Conservation (phyloP, 257 asterid genomes). For the Nicotiana tomentosiformis region DNA sequence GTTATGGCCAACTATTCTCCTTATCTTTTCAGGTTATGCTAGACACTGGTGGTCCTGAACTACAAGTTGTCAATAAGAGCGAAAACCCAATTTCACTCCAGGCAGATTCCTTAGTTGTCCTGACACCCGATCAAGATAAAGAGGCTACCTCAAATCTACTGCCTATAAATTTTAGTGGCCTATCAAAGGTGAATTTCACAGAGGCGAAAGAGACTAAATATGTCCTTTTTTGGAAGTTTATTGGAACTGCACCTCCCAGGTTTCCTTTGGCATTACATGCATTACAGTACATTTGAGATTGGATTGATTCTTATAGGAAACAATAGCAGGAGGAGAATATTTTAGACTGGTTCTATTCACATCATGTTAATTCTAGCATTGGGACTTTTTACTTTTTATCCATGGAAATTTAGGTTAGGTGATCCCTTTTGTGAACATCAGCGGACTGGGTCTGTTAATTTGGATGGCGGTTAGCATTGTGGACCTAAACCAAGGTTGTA, state of each 20-base stretch:
- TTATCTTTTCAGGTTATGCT: conserved; percentile 67
- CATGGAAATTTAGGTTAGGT: not conserved
- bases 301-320: not conserved
- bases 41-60: conserved; percentile 92
- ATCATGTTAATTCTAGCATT: not conserved
- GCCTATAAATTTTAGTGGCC: conserved; percentile 84
- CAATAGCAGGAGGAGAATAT: not conserved
- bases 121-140: conserved; percentile 79
- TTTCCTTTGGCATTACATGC: not conserved
- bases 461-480: not conserved
- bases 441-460: not conserved
- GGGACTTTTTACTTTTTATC: not conserved
- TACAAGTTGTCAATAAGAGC: conserved; percentile 74
- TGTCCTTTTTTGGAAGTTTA: not conserved
- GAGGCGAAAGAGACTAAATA: not conserved
- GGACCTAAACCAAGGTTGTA: not conserved
- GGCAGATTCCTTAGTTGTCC: conserved; percentile 68
- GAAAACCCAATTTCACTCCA: conserved; percentile 68
- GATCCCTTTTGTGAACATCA: not conserved
- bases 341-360: not conserved
- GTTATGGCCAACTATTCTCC: not conserved
- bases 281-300: not conserved
- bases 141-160: conserved; percentile 73
- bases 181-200: conserved; percentile 47
- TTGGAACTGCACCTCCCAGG: not conserved